Conservation (phyloP, 1,139 yeast genomes). For the Geotrichum reessii region DNA sequence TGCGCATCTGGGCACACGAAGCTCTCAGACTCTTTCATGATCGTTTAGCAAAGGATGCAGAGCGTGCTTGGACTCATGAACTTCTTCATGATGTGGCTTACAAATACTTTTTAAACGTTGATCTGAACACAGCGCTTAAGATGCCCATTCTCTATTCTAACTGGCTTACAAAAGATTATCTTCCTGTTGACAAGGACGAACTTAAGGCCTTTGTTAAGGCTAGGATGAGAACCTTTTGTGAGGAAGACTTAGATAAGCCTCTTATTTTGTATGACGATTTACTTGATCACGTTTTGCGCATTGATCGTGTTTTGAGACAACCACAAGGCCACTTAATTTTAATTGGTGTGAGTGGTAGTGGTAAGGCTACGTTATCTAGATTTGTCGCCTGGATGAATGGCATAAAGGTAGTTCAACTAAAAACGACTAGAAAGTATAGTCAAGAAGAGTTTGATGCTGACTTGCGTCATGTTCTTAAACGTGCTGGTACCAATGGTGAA, state of each 20-base stretch:
- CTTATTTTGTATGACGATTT: constrained; percentile 65
- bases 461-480: constrained; percentile 49
- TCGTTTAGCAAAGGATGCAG: constrained; percentile 49
- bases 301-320: constrained; percentile 78
- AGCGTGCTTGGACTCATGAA: constrained; percentile 49
- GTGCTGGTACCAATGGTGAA: constrained; percentile 53
- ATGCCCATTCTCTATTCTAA: constrained; percentile 61
- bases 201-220: constrained; percentile 55
- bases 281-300: constrained; percentile 67
- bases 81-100: constrained; percentile 41
- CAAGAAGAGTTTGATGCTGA: constrained; percentile 63
- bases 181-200: constrained; percentile 48
- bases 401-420: constrained; percentile 53
- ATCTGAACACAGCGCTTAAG: constrained; percentile 37
- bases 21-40: constrained; percentile 73
- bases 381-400: constrained; percentile 95
- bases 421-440: constrained; percentile 50
- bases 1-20: constrained; percentile 78
- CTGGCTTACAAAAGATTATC: constrained; percentile 66
- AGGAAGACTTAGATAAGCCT: constrained; percentile 56
- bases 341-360: constrained; percentile 82
- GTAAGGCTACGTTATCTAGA: constrained; percentile 67
- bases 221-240: constrained; percentile 65
- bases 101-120: constrained; percentile 46
- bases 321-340: constrained; percentile 87